Percentiles rank a stretch among this genome's conserved stretches.
phyloP scores from a whole-genome alignment of 176 grass and related monocot genomes.

The Avena eriantha region DNA sequence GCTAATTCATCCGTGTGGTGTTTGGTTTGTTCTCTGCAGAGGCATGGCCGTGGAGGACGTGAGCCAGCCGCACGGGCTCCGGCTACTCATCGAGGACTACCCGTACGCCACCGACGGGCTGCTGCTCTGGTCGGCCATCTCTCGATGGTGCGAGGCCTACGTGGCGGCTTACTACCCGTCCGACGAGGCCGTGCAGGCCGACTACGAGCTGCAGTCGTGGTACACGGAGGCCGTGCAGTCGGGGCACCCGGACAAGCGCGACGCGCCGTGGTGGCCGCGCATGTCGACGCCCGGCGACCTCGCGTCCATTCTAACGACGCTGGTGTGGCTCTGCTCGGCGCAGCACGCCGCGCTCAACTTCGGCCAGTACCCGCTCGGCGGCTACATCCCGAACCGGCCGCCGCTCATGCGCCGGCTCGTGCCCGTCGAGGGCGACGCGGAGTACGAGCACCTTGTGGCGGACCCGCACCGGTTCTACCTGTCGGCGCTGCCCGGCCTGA shows the following conservation, averaged over 20 bases:
- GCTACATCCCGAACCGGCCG: constrained; percentile 92
- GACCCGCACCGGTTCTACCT: constrained; percentile 90
- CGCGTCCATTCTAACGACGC: constrained; percentile 70
- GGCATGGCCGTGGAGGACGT: constrained; percentile 93
- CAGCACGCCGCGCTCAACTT: constrained; percentile 98
- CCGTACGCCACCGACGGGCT: constrained; percentile 89
- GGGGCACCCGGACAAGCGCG: constrained; percentile 79
- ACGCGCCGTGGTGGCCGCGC: constrained; percentile 91
- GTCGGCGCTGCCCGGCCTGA: constrained; percentile 85
- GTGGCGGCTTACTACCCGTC: constrained; percentile 68
- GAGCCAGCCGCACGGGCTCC: constrained; percentile 68
- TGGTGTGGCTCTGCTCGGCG: constrained; percentile 91
- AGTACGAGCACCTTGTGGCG: constrained; percentile 63
- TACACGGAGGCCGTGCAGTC: constrained; percentile 69
- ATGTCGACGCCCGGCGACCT: constrained; percentile 59
- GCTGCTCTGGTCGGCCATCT: constrained; percentile 84
- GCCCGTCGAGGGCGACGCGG: constrained; percentile 78
- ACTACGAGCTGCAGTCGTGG: constrained; percentile 90
- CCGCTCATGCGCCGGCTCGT: constrained; percentile 92
- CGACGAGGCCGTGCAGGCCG: constrained; percentile 54
- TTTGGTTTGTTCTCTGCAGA: constrained; percentile 43
- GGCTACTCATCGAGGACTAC: constrained; percentile 91
- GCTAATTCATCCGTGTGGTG: background rate
- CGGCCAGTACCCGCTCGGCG: constrained; percentile 94
- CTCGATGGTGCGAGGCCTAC: constrained; percentile 64